These are phyloP conservation scores for Citrus trifoliata DNA, from an alignment of 345 rosid species.

Conservation along the genomic window DNA sequence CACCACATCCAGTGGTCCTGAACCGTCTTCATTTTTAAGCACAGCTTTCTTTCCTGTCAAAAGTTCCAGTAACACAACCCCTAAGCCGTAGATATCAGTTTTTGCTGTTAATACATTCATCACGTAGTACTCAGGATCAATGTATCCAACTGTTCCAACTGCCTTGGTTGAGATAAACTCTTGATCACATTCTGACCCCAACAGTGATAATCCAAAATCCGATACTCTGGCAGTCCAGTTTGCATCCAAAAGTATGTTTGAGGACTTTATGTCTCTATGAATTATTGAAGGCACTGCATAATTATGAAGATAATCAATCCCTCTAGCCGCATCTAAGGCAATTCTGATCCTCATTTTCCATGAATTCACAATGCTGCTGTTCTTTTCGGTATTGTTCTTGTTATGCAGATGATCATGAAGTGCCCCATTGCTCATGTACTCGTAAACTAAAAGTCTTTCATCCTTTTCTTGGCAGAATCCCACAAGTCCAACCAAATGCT, in stretches of 20 bases:
- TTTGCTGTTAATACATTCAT: slow-evolving; percentile 42
- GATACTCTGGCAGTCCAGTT: slow-evolving; percentile 62
- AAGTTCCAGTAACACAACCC: slow-evolving; percentile 60
- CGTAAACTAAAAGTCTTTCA: slow-evolving; percentile 58
- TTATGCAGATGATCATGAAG: slow-evolving; percentile 54
- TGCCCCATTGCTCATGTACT: slow-evolving; percentile 60
- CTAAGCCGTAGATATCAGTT: slow-evolving; percentile 62
- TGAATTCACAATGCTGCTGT: slow-evolving; percentile 36
- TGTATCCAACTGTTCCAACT: slow-evolving; percentile 68
- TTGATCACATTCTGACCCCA: slow-evolving; percentile 45
- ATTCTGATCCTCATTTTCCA: slow-evolving; percentile 64
- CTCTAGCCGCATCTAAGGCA: slow-evolving; percentile 60
- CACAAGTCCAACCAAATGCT: slow-evolving; percentile 51
- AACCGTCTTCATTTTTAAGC: slow-evolving; percentile 32
- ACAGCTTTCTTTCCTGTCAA: slow-evolving; percentile 58
- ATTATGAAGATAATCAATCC: slow-evolving; percentile 60
- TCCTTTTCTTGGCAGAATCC: slow-evolving; percentile 63
- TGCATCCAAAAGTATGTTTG: slow-evolving; percentile 53
- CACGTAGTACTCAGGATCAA: slow-evolving; percentile 69
- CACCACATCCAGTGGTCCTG: slow-evolving; percentile 36
- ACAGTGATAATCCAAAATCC: slow-evolving; percentile 57
- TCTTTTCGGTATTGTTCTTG: slow-evolving; percentile 19
- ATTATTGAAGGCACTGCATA: slow-evolving; percentile 65
- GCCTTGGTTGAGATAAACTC: slow-evolving; percentile 38
- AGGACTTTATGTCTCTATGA: slow-evolving; percentile 74